These are phyloP conservation scores for Ascochyta pisi DNA, from an alignment of 2,329 filamentous ascomycete species.

Conservation along the genomic window DNA sequence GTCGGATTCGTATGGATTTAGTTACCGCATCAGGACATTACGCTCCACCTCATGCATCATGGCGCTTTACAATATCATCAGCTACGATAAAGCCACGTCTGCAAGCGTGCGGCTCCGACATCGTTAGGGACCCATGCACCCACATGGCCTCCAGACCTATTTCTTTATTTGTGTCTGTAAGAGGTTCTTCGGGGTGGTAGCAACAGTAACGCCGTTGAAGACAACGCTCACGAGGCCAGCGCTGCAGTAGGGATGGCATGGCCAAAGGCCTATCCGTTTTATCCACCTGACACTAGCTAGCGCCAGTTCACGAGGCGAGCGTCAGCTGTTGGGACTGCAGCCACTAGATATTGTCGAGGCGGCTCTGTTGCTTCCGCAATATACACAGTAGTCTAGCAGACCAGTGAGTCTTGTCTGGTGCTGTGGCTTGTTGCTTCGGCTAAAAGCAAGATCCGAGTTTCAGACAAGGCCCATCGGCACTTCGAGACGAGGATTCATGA, in stretches of 20 bases:
- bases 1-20: constrained; percentile 18
- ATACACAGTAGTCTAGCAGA: constrained; percentile 5
- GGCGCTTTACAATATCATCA: constrained; percentile 26
- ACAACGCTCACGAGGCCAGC: constrained; percentile 16
- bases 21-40: constrained; percentile 22
- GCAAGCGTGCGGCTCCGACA: constrained; percentile 21
- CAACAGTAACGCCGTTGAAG: constrained; percentile 8
- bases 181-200: background rate
- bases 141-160: constrained; percentile 12
- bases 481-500: constrained; percentile 5
- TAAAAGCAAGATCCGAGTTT: background rate
- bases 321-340: background rate
- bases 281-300: constrained; percentile 9
- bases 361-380: constrained; percentile 17
- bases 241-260: background rate
- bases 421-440: constrained; percentile 2
- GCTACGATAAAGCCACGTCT: constrained; percentile 33
- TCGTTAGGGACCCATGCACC: background rate
- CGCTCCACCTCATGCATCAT: constrained; percentile 28
- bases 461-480: background rate
- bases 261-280: background rate
- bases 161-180: background rate
- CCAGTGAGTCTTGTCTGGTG: constrained; percentile 1
- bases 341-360: background rate
- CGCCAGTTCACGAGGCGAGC: background rate